Evolutionary conservation across 1,284 basidiomycete genomes (phyloP).

Genomic region (Puccinia hordei): DNA sequence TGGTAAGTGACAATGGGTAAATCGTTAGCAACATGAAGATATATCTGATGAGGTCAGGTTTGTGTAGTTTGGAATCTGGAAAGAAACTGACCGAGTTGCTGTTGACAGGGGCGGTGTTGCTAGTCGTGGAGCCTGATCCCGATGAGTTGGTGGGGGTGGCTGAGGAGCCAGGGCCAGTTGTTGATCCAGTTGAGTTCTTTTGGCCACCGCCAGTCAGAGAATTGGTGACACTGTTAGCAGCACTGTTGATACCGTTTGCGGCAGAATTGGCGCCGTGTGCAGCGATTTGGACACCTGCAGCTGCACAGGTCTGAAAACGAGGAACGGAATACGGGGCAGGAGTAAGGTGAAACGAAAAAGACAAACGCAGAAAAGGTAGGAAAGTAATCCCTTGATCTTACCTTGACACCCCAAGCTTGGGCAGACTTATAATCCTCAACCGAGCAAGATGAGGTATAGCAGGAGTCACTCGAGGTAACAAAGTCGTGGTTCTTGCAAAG

Average conservation of each 20-base stretch:
- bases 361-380: neutral
- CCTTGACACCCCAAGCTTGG: conserved; percentile 20
- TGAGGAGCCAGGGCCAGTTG: neutral
- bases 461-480: neutral
- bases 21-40: neutral
- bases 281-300: conserved; percentile 9
- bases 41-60: too few relatives aligned
- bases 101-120: neutral
- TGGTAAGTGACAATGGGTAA: neutral
- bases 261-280: neutral
- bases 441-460: conserved; percentile 7
- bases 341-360: too few relatives aligned
- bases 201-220: neutral
- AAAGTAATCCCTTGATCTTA: neutral
- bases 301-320: neutral
- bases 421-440: neutral
- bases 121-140: too few relatives aligned
- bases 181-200: neutral
- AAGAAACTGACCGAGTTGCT: neutral
- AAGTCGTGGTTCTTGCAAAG: conserved; percentile 39
- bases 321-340: too few relatives aligned
- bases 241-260: neutral
- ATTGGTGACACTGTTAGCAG: neutral
- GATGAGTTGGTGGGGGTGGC: neutral
- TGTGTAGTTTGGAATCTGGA: neutral